Evolutionary conservation across 345 rosid genomes (phyloP).

Genomic region (Brassica nigra): DNA sequence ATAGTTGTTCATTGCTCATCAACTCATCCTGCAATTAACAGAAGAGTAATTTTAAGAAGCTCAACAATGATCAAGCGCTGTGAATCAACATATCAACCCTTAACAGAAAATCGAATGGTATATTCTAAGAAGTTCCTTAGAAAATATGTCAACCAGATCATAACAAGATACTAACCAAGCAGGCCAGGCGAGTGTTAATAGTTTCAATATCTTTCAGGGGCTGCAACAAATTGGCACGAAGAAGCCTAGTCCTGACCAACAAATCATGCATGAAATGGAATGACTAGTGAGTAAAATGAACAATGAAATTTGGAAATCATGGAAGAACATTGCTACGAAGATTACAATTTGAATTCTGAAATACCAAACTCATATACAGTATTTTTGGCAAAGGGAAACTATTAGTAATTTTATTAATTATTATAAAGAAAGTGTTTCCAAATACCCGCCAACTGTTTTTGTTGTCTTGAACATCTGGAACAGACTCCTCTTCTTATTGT

Average conservation of each 20-base stretch:
- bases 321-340: constrained; percentile 8
- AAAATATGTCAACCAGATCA: constrained; percentile 29
- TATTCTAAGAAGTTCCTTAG: constrained; percentile 13
- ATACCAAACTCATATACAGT: constrained; percentile 16
- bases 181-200: constrained; percentile 87
- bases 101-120: background rate
- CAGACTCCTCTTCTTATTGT: constrained; percentile 87
- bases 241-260: constrained; percentile 86
- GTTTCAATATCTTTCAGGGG: constrained; percentile 94
- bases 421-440: constrained; percentile 6
- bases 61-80: constrained; percentile 10
- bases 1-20: constrained; percentile 91
- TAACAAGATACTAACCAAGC: constrained; percentile 67
- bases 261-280: constrained; percentile 30
- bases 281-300: constrained; percentile 14
- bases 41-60: constrained; percentile 15
- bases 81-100: background rate
- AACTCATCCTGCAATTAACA: constrained; percentile 77
- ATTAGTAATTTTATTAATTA: constrained; percentile 10
- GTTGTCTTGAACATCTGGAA: constrained; percentile 97
- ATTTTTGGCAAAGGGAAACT: constrained; percentile 9
- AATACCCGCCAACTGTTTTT: constrained; percentile 92
- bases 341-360: constrained; percentile 1
- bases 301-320: constrained; percentile 7
- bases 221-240: constrained; percentile 96